A percentile compares a stretch with the other conserved stretches of the same genome.
Evolutionary conservation across 1,284 basidiomycete species (phyloP).

Genomic region (Singerocomus inundabilis): DNA sequence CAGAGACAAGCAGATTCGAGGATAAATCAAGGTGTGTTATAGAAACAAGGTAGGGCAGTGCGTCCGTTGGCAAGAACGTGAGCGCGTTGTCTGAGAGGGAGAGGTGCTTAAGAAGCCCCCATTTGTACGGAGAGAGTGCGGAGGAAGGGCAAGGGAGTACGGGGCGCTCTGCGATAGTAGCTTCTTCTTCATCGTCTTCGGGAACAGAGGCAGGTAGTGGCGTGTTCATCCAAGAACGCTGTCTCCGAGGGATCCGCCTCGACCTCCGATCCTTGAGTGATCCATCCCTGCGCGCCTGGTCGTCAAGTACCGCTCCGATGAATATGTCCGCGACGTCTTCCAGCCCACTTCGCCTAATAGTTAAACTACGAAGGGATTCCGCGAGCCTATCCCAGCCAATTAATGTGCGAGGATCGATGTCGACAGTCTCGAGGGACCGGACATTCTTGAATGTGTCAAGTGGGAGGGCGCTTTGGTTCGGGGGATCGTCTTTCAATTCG

Average conservation of each 20-base stretch:
- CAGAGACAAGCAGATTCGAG: conserved; percentile 83
- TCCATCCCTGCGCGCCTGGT: conserved; percentile 62
- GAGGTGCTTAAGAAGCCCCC: conserved; percentile 77
- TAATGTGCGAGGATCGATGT: conserved; percentile 82
- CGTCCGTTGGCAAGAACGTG: conserved; percentile 76
- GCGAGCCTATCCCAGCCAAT: conserved; percentile 83
- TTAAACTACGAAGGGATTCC: conserved; percentile 70
- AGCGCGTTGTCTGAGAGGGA: conserved; percentile 81
- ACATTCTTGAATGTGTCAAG: conserved; percentile 84
- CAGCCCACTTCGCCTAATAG: conserved; percentile 73
- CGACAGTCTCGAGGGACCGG: conserved; percentile 67
- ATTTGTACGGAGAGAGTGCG: conserved; percentile 63
- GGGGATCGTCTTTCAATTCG: conserved; percentile 71
- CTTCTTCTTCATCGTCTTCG: conserved; percentile 54
- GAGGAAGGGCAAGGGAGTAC: conserved; percentile 33
- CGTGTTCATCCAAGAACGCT: conserved; percentile 51
- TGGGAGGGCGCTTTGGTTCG: conserved; percentile 74
- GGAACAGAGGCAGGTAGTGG: conserved; percentile 58
- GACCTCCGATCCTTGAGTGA: conserved; percentile 46
- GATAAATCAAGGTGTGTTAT: conserved; percentile 89
- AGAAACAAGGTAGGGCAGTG: conserved; percentile 70
- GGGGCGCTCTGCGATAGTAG: conserved; percentile 26
- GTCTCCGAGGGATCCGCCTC: conserved; percentile 44
- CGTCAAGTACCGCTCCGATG: conserved; percentile 73
- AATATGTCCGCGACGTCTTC: conserved; percentile 84